phyloP scores from a whole-genome alignment of 805 yeast genomes.

The Kodamaea fukazawae region DNA sequence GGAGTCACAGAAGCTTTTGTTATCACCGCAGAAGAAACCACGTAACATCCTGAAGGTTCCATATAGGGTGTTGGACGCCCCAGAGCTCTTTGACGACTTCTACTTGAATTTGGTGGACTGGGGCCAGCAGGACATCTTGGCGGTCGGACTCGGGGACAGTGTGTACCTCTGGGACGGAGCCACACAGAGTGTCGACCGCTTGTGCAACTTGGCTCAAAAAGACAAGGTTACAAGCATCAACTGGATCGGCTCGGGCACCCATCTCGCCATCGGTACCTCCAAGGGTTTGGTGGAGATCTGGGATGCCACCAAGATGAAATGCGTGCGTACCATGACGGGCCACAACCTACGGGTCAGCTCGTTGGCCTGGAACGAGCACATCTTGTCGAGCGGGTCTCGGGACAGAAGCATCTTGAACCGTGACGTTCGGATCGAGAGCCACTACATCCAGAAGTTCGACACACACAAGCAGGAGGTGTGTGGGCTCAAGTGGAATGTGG shows the following conservation, averaged over 20 bases:
- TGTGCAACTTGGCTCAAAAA: slow-evolving; percentile 63
- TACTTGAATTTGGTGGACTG: slow-evolving; percentile 91
- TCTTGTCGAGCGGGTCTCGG: slow-evolving; percentile 81
- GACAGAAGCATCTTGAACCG: slow-evolving; percentile 83
- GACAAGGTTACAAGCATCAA: slow-evolving; percentile 80
- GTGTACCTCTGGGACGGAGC: slow-evolving; percentile 91
- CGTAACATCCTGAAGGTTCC: slow-evolving; percentile 84
- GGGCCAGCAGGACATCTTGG: slow-evolving; percentile 86
- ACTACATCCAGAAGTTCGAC: slow-evolving; percentile 67
- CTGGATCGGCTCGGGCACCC: slow-evolving; percentile 95
- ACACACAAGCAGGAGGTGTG: slow-evolving; percentile 93
- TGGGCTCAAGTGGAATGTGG: slow-evolving; percentile 91
- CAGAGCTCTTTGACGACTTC: slow-evolving; percentile 90
- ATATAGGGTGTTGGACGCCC: slow-evolving; percentile 91
- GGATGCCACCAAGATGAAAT: slow-evolving; percentile 81
- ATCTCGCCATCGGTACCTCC: slow-evolving; percentile 87
- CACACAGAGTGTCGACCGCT: slow-evolving; percentile 75
- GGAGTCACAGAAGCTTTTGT: slow-evolving; percentile 74
- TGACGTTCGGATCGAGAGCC: slow-evolving; percentile 86
- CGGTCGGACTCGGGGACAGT: slow-evolving; percentile 84
- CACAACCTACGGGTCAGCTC: slow-evolving; percentile 83
- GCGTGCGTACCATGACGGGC: slow-evolving; percentile 90
- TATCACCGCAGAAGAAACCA: slow-evolving; percentile 79
- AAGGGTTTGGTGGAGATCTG: slow-evolving; percentile 89
- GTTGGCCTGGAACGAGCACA: slow-evolving; percentile 91